Evolutionary conservation across 2,329 filamentous ascomycete genomes (phyloP), one percentile per base, ranked within the genome.

Genomic region (Graphilbum sp.): DNA sequence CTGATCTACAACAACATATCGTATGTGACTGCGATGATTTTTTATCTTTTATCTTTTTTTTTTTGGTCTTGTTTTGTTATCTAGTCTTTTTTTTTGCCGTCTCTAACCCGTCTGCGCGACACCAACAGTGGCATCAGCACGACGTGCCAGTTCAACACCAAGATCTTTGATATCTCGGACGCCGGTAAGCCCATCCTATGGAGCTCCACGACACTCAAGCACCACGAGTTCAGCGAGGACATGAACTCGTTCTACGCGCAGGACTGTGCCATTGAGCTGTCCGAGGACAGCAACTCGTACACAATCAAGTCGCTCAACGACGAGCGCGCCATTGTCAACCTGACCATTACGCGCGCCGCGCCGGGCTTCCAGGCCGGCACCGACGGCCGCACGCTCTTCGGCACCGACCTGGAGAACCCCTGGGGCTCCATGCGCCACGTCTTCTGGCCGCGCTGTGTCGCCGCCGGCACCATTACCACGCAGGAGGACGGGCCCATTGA

Each of bases 1-100:
- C 71, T 96, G 60, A 94, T 98, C 57, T 94, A 96, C 68, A 96
- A 83, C 66, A 95, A 94, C 61, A 82, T 98, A 56, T 80, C 75
- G 87, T 95, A 76, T 60, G 79, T n/a, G n/a, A n/a, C n/a, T n/a
- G n/a, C n/a, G n/a, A n/a, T n/a, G n/a, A n/a, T n/a, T n/a, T n/a
- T n/a, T n/a, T n/a, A n/a, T n/a, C n/a, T n/a, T n/a, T n/a, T n/a
- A n/a, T n/a, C n/a, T n/a, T n/a, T n/a, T n/a, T n/a, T n/a, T n/a
- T n/a, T n/a, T n/a, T n/a, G n/a, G n/a, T n/a, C n/a, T n/a, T n/a
- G n/a, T n/a, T n/a, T n/a, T n/a, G n/a, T n/a, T n/a, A n/a, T n/a
- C n/a, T n/a, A n/a, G n/a, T n/a, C n/a, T n/a, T n/a, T n/a, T n/a
- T 48, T 21, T 10, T 33, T 11, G 10, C 10, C 15, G n/a, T n/a